Evolutionary conservation across 2,329 filamentous ascomycete species (phyloP).

Genomic region (Seiridium cupressi): DNA sequence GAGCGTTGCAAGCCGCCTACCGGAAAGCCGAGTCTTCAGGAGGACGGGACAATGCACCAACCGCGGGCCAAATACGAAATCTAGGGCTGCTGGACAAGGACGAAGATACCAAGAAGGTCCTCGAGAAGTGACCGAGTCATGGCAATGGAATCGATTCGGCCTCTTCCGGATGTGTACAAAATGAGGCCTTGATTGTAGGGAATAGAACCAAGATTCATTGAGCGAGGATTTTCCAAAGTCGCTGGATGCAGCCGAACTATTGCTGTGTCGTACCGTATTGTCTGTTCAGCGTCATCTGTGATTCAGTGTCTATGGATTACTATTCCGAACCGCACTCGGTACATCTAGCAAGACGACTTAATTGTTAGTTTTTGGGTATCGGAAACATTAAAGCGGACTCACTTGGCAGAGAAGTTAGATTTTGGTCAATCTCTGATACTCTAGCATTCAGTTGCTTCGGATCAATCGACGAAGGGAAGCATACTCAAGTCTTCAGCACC

Average conservation of each 20-base stretch:
- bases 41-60: slow-evolving; percentile 77
- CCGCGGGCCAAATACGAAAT: slow-evolving; percentile 82
- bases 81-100: slow-evolving; percentile 82
- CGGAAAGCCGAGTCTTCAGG: slow-evolving; percentile 74
- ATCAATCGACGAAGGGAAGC: too few species aligned
- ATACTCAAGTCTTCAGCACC: too few species aligned
- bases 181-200: slow-evolving; percentile 12
- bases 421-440: too few species aligned
- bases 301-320: too few species aligned
- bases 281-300: not conserved
- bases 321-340: too few species aligned
- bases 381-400: too few species aligned
- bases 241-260: not conserved
- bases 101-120: slow-evolving; percentile 68
- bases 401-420: too few species aligned
- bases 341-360: too few species aligned
- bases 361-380: too few species aligned
- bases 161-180: slow-evolving; percentile 20
- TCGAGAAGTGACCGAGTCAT: slow-evolving; percentile 28
- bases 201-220: slow-evolving; percentile 10
- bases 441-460: too few species aligned
- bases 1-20: slow-evolving; percentile 79
- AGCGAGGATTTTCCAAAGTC: too few species aligned
- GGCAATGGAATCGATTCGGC: slow-evolving; percentile 9
- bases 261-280: not conserved